These are phyloP conservation scores for Aspergillus niger DNA, from an alignment of 2,329 filamentous ascomycete genomes.

Conservation along the genomic window DNA sequence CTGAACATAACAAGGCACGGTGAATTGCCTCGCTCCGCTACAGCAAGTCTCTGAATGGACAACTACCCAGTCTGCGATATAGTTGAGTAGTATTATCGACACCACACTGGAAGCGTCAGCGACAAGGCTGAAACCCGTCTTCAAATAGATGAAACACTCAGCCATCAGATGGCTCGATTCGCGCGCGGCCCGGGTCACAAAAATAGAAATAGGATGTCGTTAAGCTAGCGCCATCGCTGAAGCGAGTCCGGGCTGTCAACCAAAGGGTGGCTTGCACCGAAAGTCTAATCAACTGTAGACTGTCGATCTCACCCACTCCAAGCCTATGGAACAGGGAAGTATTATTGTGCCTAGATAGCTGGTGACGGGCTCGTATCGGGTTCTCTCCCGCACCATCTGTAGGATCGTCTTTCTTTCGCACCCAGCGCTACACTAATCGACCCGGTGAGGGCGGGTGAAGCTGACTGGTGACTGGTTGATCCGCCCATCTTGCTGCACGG, in stretches of 20 bases:
- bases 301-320: not conserved
- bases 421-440: conserved; percentile 16
- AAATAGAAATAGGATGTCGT: not conserved
- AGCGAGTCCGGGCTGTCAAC: not conserved
- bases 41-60: not conserved
- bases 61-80: not conserved
- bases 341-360: not conserved
- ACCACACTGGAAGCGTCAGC: not conserved
- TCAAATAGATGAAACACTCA: not conserved
- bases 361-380: not conserved
- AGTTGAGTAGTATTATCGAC: not conserved
- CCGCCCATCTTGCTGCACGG: conserved; percentile 8
- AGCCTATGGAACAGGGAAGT: conserved; percentile 1
- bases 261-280: not conserved
- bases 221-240: not conserved
- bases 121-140: conserved; percentile 7
- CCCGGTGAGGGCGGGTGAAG: conserved; percentile 10
- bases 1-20: not conserved
- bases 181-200: not conserved
- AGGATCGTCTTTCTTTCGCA: conserved; percentile 9
- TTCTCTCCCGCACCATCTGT: not conserved
- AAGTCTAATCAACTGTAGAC: conserved; percentile 1
- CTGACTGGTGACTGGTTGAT: conserved; percentile 9
- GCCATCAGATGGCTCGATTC: not conserved
- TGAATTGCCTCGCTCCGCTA: not conserved